Conservation (phyloP, 345 rosid genomes). For the Citrus medica region DNA sequence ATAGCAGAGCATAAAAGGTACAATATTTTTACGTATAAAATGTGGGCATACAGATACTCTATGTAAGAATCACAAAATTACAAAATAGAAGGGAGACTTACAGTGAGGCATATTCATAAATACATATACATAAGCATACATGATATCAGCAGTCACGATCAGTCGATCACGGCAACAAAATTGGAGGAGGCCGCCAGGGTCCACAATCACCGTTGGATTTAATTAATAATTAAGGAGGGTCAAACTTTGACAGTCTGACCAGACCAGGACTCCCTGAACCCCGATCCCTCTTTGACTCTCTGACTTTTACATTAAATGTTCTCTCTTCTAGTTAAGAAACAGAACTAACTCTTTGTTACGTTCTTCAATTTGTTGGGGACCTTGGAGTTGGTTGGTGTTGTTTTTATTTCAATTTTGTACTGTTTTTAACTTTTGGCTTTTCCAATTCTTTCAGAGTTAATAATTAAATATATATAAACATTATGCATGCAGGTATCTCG, state of each 20-base stretch:
- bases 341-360: background rate
- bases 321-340: background rate
- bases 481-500: too few species aligned
- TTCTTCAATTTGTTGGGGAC: background rate
- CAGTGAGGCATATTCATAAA: background rate
- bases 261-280: background rate
- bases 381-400: background rate
- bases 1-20: too few species aligned
- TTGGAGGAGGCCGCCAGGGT: background rate
- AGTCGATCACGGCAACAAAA: background rate
- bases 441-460: too few species aligned
- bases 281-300: background rate
- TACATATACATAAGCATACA: background rate
- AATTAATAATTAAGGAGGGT: background rate
- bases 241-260: background rate
- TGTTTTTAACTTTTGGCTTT: too few species aligned
- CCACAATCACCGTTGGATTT: constrained; percentile 2
- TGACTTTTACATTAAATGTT: background rate
- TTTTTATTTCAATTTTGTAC: too few species aligned
- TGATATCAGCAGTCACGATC: background rate
- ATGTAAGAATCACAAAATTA: background rate
- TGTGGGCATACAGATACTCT: too few species aligned
- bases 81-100: background rate
- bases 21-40: too few species aligned
- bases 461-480: too few species aligned